A percentile compares a stretch with the other conserved stretches of the same genome.
phyloP scores from a whole-genome alignment of 306 rosid species.

The Malus sieversii region DNA sequence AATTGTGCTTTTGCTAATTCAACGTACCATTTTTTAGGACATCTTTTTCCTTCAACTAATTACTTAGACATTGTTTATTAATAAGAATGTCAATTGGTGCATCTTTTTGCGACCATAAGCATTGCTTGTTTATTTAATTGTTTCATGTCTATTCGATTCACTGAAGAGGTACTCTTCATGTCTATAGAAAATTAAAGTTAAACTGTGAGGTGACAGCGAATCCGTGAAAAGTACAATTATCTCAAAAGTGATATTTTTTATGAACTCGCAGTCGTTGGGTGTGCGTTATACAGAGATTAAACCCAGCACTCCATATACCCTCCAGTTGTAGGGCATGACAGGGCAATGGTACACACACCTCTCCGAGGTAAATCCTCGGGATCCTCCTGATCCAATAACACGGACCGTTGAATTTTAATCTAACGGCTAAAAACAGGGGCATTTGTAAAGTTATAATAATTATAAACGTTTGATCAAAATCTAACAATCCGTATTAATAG shows the following conservation, averaged over 20 bases:
- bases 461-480: no score
- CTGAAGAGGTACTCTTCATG: no score
- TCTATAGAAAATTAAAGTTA: no score
- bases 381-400: no score
- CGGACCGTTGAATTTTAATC: no score
- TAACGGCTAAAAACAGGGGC: no score
- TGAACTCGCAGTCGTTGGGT: not conserved
- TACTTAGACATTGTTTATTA: not conserved
- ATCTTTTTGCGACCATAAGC: not conserved
- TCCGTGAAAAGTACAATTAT: rapidly evolving
- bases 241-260: no score
- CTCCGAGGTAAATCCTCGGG: no score
- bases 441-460: no score
- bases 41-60: not conserved
- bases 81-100: not conserved
- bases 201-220: rapidly evolving
- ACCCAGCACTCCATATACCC: not conserved
- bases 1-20: not conserved
- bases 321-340: conserved; percentile 4
- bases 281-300: not conserved
- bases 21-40: not conserved
- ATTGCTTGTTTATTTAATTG: not conserved
- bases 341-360: not conserved
- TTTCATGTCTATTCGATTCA: not conserved
- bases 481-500: no score